Evolutionary conservation across 495 filamentous ascomycete genomes (phyloP), one percentile per base, ranked within the genome.

Genomic region (Xanthoparmelia taractica): DNA sequence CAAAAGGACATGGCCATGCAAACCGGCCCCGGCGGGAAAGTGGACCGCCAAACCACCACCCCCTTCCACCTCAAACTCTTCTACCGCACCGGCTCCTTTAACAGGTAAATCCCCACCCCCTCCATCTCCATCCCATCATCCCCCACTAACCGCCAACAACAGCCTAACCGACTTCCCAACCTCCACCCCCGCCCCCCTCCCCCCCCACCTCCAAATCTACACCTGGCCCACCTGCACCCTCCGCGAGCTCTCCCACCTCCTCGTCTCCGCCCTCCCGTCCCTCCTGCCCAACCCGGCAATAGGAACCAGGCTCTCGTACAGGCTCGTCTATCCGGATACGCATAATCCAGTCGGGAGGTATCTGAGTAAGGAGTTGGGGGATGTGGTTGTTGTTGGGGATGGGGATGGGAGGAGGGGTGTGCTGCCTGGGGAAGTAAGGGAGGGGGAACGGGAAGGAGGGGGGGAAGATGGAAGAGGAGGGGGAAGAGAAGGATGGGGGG

Each of bases 11-110:
- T 72, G 69, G 69, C 70, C 20, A 70, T 70, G 68, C 69, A 71
- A 65, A 67, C 70, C 45, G 57, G 58, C 34, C 59, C 65, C 50
- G 54, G 57, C 68, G 65, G 63, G 52, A 82, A 82, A 65, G 72
- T 87, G 64, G 84, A 91, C 75, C 84, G 91, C 71, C 84, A 91
- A 76, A 79, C 83, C 47, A 91, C 87, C 38, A 85, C 88, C 2
- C 94, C 94, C 45, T 96, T 97, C 78, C 85, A 92, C 70, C 80
- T 98, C 20, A 93, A 89, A 72, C 84, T 97, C 68, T 96, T 93
- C 79, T 95, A 95, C 76, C 82, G 85, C 63, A 80, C 76, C 10
- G 83, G 86, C 68, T 80, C 79, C 50, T 95, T 87, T 68, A 88
- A 92, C 78, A 79, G 83, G 86, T 87, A 82, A 48, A 69, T 69